A percentile compares a stretch with the other conserved stretches of the same genome.
These are phyloP conservation scores for Boeremia exigua DNA, from an alignment of 2,329 filamentous ascomycete species.

Conservation along the genomic window DNA sequence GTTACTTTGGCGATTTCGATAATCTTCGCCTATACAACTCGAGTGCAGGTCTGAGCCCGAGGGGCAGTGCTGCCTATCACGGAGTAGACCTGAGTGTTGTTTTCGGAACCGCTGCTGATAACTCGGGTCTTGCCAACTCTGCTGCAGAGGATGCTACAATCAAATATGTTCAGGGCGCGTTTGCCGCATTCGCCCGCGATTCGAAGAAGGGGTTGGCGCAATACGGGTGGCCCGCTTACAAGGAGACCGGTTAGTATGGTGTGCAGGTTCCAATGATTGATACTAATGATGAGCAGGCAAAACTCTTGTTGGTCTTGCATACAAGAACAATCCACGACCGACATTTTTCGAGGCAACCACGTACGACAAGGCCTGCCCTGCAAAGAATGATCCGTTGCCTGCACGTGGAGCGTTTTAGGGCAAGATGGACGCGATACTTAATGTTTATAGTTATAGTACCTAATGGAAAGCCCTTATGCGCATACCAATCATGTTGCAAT, in stretches of 20 bases:
- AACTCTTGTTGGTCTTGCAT: slow-evolving; percentile 31
- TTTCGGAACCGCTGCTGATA: slow-evolving; percentile 41
- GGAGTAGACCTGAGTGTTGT: slow-evolving; percentile 44
- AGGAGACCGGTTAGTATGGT: slow-evolving; percentile 17
- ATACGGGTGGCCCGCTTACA: slow-evolving; percentile 42
- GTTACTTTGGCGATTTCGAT: slow-evolving; percentile 46
- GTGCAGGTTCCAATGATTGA: neutral
- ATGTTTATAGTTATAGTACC: neutral
- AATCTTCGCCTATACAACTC: slow-evolving; percentile 43
- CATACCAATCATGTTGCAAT: neutral
- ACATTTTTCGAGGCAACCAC: slow-evolving; percentile 26
- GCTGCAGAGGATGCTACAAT: slow-evolving; percentile 35
- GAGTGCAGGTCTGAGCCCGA: slow-evolving; percentile 29
- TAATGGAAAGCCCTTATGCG: neutral
- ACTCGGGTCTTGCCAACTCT: slow-evolving; percentile 31
- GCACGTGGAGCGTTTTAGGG: slow-evolving; percentile 31
- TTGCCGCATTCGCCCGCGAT: slow-evolving; percentile 45
- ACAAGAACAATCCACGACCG: slow-evolving; percentile 24
- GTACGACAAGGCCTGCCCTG: slow-evolving; percentile 31
- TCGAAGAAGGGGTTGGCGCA: slow-evolving; percentile 36
- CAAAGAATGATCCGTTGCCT: slow-evolving; percentile 32
- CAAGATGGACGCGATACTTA: neutral
- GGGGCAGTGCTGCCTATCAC: slow-evolving; percentile 47
- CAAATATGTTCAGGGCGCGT: slow-evolving; percentile 43
- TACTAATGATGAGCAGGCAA: slow-evolving; percentile 5